Conservation (phyloP, 805 yeast genomes). For the Zygoascus biomembranicola region DNA sequence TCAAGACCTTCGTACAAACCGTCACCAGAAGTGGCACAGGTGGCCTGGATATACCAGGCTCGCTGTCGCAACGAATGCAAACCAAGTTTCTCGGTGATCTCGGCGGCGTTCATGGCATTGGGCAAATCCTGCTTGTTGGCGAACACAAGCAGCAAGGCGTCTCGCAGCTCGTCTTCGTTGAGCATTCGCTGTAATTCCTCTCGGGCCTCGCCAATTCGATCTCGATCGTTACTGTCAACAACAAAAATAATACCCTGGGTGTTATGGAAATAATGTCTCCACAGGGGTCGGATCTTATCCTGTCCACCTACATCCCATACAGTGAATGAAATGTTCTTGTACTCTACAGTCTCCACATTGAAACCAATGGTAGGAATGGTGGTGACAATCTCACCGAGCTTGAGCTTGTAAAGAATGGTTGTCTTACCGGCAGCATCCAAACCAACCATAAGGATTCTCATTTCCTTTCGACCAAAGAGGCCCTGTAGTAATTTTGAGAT, state of each 20-base stretch:
- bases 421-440: constrained; percentile 98
- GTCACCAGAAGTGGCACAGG: constrained; percentile 99
- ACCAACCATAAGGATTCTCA: constrained; percentile 98
- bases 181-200: constrained; percentile 98
- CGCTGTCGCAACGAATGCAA: constrained; percentile 96
- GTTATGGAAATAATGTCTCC: constrained; percentile 98
- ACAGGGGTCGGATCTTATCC: constrained; percentile 79
- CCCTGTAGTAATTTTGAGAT: constrained; percentile 89
- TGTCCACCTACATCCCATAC: constrained; percentile 98
- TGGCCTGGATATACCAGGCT: constrained; percentile 98
- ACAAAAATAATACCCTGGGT: constrained; percentile 98
- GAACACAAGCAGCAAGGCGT: constrained; percentile 88
- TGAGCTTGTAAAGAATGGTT: constrained; percentile 89
- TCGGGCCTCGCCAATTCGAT: constrained; percentile 95
- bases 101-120: constrained; percentile 98
- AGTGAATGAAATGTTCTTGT: constrained; percentile 85
- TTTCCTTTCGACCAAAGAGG: constrained; percentile 95
- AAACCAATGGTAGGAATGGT: constrained; percentile 96
- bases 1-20: constrained; percentile 97
- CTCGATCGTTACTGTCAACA: constrained; percentile 96
- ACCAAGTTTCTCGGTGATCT: constrained; percentile 93
- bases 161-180: constrained; percentile 96
- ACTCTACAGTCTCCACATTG: constrained; percentile 95
- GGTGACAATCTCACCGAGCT: constrained; percentile 92
- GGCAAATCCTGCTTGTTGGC: constrained; percentile 99